Base-by-base conservation (phyloP, 106 monocot genomes). In the Xerophyta viscosa region DNA sequence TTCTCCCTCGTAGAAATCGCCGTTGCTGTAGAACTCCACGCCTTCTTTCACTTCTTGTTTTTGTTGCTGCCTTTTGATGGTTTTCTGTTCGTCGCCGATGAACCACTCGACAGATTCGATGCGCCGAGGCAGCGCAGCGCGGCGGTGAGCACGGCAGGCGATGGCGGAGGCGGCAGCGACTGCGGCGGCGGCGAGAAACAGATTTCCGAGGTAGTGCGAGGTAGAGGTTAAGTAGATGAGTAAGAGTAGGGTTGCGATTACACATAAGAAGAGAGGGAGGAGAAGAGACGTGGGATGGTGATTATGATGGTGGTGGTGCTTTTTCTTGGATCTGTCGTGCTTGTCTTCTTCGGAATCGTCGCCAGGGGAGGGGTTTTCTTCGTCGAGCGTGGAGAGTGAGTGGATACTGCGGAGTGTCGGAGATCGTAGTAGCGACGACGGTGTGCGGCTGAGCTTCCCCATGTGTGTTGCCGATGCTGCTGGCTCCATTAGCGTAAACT, bases 391-490 rank as follows among this genome's bases (percentile, higher is more conserved):
- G 20, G 60, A 65, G 24, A 64, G 29, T 6, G 67, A 43, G 50
- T 62, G 56, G 46, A 75, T 68, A 63, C 48, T 69, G 19, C 64
- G 70, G 50, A n/a, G n/a, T n/a, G 78, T 74, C 0, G 83, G 75
- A 19, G 83, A 79, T 33, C 83, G 78, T 31, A 75, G 66, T 18
- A 84, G 74, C 29, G 78, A 78, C n/a, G 78, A 84, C 0, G 70
- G 83, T 0, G 74, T 74, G 10, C 83, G 65, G 9, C 68, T 74
- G 48, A 83, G 73, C 65, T 77, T 83, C 19, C 19, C 46, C 46
- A 39, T 39, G 1, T 39, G 13, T 15, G 39, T 2, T n/a, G n/a
- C n/a, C 39, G 10, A 15, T 39, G 39, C 39, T 2, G 15, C 39
- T 1, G 15, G 13, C 15, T 39, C 39, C 39, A 39, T 39, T 3